Evolutionary conservation across 306 rosid genomes (phyloP).

Genomic region (Pterocarpus santalinus): DNA sequence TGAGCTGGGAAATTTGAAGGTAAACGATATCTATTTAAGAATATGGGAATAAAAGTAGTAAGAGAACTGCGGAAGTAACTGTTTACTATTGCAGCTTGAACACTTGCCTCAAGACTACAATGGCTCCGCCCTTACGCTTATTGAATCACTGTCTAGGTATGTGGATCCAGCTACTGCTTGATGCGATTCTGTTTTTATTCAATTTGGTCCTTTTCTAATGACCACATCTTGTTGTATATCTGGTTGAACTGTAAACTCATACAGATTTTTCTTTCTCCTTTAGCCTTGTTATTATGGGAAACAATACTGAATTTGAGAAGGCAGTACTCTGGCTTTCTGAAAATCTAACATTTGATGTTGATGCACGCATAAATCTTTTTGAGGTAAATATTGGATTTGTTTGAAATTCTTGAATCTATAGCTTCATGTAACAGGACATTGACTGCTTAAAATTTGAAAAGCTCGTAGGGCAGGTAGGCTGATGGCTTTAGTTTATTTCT

Average conservation of each 20-base stretch:
- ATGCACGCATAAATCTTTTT: conserved; percentile 93
- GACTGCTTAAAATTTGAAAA: conserved; percentile 40
- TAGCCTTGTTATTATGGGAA: conserved; percentile 92
- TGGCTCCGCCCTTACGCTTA: conserved; percentile 93
- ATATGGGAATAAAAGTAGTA: conserved; percentile 23
- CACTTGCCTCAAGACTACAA: conserved; percentile 78
- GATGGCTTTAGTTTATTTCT: conserved; percentile 39
- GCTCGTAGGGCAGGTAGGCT: neutral
- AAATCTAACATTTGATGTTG: conserved; percentile 80
- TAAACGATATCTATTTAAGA: conserved; percentile 41
- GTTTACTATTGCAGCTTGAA: conserved; percentile 77
- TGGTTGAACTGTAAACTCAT: conserved; percentile 41
- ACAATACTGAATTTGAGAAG: conserved; percentile 84
- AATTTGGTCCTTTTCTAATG: conserved; percentile 25
- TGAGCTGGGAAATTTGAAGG: conserved; percentile 95
- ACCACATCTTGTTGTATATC: conserved; percentile 1
- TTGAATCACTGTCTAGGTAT: conserved; percentile 94
- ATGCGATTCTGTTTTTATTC: conserved; percentile 31
- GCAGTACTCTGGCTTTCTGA: conserved; percentile 92
- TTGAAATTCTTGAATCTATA: conserved; percentile 40
- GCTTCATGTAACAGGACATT: conserved; percentile 9
- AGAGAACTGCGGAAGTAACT: conserved; percentile 46
- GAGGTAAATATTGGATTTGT: conserved; percentile 66
- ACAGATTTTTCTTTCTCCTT: conserved; percentile 21
- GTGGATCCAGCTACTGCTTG: conserved; percentile 26